Evolutionary conservation across 164 flowering plant genomes (phyloP).

Genomic region (Brasenia schreberi): DNA sequence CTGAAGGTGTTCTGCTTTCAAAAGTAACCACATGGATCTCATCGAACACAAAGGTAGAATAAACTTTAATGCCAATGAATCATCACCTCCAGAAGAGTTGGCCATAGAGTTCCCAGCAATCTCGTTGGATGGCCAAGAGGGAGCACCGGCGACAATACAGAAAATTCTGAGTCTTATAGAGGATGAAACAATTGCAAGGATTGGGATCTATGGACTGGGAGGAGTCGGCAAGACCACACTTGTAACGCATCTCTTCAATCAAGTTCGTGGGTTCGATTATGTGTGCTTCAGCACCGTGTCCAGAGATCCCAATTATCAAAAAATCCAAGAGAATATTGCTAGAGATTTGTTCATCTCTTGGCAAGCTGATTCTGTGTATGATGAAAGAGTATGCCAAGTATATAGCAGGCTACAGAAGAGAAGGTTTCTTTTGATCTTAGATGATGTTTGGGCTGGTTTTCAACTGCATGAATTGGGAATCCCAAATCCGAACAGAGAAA

Average conservation of each 20-base stretch:
- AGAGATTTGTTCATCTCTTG: background rate
- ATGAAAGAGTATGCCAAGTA: background rate
- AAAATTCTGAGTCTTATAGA: background rate
- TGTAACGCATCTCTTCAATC: slow-evolving; percentile 7
- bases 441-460: slow-evolving; percentile 5
- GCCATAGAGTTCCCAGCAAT: background rate
- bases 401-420: slow-evolving; percentile 1
- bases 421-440: slow-evolving; percentile 3
- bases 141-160: background rate
- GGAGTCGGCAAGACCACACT: slow-evolving; percentile 14
- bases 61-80: background rate
- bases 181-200: background rate
- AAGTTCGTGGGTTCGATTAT: background rate
- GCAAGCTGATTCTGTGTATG: background rate
- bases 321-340: slow-evolving; percentile 1
- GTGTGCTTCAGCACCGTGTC: slow-evolving; percentile 5
- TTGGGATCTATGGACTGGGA: slow-evolving; percentile 12
- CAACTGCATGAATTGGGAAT: slow-evolving; percentile 3
- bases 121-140: background rate
- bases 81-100: background rate
- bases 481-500: slow-evolving; percentile 2
- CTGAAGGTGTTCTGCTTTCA: too few species aligned
- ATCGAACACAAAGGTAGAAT: background rate
- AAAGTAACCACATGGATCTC: background rate
- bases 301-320: background rate